Conservation (phyloP, 202 grass and related monocot species). For the Setaria viridis region DNA sequence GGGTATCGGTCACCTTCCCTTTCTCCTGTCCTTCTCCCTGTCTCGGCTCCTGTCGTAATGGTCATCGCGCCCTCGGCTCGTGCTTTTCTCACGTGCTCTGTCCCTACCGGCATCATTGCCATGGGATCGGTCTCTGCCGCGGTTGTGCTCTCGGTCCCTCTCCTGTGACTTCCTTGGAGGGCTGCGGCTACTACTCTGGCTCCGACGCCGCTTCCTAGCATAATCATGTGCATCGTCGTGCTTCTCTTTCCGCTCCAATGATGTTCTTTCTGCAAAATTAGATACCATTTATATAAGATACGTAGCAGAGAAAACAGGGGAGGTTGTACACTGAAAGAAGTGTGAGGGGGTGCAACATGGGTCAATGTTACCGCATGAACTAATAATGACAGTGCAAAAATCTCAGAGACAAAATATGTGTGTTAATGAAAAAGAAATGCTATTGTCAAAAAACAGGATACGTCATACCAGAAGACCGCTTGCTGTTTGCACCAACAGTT, state of each 20-base stretch:
- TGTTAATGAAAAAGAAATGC: constrained; percentile 27
- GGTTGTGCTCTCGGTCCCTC: constrained; percentile 69
- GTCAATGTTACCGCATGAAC: constrained; percentile 23
- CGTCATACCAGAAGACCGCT: constrained; percentile 66
- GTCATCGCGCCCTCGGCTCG: constrained; percentile 67
- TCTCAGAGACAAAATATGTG: constrained; percentile 17
- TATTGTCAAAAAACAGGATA: constrained; percentile 32
- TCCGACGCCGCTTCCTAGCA: constrained; percentile 66
- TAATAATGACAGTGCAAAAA: constrained; percentile 3
- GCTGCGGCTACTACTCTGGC: constrained; percentile 74
- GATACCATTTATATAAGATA: constrained; percentile 17
- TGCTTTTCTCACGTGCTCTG: constrained; percentile 65
- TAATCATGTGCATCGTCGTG: constrained; percentile 53
- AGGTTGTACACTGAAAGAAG: background rate
- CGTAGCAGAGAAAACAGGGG: background rate
- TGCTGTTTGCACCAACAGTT: constrained; percentile 68
- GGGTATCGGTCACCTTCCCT: constrained; percentile 52
- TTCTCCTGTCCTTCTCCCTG: constrained; percentile 78
- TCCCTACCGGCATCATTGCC: constrained; percentile 58
- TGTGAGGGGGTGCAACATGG: constrained; percentile 1
- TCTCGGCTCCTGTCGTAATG: constrained; percentile 56
- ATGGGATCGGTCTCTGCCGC: constrained; percentile 63
- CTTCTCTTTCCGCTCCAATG: constrained; percentile 70
- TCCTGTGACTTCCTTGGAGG: constrained; percentile 75
- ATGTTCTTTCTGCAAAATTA: constrained; percentile 63